Conservation (phyloP, 148 eudicot genomes). For the Camellia granthamiana region DNA sequence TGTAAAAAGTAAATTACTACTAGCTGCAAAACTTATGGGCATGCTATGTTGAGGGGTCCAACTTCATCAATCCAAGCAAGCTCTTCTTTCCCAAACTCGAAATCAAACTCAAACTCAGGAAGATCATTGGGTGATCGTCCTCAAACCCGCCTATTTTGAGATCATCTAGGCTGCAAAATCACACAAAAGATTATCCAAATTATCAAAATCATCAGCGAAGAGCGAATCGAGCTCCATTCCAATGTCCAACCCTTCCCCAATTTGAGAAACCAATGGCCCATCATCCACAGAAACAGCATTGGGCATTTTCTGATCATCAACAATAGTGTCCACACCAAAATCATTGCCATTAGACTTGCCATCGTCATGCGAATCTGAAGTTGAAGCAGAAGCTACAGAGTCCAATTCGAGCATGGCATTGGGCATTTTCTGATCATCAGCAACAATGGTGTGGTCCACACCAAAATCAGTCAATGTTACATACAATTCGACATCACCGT, state of each 20-base stretch:
- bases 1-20: slow-evolving; percentile 7
- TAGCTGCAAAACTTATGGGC: slow-evolving; percentile 86
- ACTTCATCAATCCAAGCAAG: slow-evolving; percentile 32
- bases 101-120: slow-evolving; percentile 67
- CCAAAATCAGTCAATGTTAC: background rate
- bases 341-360: too few species aligned
- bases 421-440: background rate
- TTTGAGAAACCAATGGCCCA: slow-evolving; percentile 21
- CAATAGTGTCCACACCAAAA: too few species aligned
- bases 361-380: too few species aligned
- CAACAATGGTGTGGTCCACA: too few species aligned
- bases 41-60: slow-evolving; percentile 56
- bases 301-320: background rate
- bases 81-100: slow-evolving; percentile 50
- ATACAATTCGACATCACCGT: background rate
- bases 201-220: slow-evolving; percentile 33
- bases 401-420: background rate
- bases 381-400: too few species aligned
- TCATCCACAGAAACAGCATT: background rate
- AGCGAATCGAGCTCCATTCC: slow-evolving; percentile 45
- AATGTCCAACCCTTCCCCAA: slow-evolving; percentile 47
- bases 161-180: slow-evolving; percentile 37
- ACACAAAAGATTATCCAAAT: slow-evolving; percentile 33
- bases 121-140: slow-evolving; percentile 38
- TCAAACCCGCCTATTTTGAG: slow-evolving; percentile 39